Conservation (phyloP, 2,329 filamentous ascomycete genomes). For the Talaromyces pinophilus region DNA sequence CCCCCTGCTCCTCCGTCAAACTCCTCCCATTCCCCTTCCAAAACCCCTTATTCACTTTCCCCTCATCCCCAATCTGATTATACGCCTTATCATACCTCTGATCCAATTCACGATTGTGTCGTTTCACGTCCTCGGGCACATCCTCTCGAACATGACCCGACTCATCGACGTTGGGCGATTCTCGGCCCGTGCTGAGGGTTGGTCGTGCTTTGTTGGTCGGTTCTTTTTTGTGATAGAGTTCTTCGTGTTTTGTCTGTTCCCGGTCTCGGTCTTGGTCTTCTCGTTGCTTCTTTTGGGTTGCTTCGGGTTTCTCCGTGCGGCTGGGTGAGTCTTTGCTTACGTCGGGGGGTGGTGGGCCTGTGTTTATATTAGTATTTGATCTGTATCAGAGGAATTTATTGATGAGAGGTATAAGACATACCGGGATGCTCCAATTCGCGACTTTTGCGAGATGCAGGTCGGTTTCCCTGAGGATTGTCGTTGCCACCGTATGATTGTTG, state of each 20-base stretch:
- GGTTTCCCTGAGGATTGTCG: neutral
- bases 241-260: neutral
- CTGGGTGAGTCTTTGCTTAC: slow-evolving; percentile 13
- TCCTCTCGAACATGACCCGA: slow-evolving; percentile 31
- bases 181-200: slow-evolving; percentile 34
- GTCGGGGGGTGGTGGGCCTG: slow-evolving; percentile 20
- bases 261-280: neutral
- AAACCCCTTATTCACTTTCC: slow-evolving; percentile 29
- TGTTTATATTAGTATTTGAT: neutral
- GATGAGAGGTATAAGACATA: neutral
- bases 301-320: neutral
- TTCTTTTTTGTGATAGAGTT: slow-evolving; percentile 15
- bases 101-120: slow-evolving; percentile 39
- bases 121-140: slow-evolving; percentile 38
- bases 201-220: slow-evolving; percentile 40
- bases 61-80: slow-evolving; percentile 34
- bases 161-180: slow-evolving; percentile 35
- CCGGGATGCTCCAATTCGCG: slow-evolving; percentile 22
- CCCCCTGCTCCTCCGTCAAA: slow-evolving; percentile 7
- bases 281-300: neutral
- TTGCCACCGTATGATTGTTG: slow-evolving; percentile 10
- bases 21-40: slow-evolving; percentile 21
- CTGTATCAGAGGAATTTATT: neutral
- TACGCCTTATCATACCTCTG: slow-evolving; percentile 37
- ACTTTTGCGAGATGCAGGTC: slow-evolving; percentile 17